These are phyloP conservation scores for Gossypium davidsonii DNA, from an alignment of 441 rosid species.

Conservation along the genomic window DNA sequence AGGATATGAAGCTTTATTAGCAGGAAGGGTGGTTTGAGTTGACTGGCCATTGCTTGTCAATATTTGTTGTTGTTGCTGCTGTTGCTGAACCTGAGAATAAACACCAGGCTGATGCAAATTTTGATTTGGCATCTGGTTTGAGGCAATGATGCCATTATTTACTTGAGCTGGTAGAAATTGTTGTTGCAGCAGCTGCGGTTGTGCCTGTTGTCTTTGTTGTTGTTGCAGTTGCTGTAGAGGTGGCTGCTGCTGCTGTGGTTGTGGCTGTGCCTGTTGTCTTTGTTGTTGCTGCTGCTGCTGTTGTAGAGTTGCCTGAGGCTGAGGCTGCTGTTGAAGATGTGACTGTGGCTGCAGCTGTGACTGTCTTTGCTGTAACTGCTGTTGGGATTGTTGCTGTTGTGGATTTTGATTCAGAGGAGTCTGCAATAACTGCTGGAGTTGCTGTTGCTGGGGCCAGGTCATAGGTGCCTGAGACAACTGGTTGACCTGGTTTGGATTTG, in stretches of 20 bases:
- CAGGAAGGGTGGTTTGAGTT: conserved; percentile 32
- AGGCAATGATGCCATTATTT: conserved; percentile 22
- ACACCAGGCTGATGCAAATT: conserved; percentile 41
- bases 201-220: conserved; percentile 20
- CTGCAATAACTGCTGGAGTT: conserved; percentile 62
- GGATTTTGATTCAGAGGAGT: conserved; percentile 50
- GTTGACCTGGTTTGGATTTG: conserved; percentile 41
- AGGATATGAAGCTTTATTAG: conserved; percentile 46
- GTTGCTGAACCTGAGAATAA: conserved; percentile 66
- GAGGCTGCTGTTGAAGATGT: conserved; percentile 19
- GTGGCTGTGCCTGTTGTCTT: conserved; percentile 18
- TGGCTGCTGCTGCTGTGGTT: conserved; percentile 23
- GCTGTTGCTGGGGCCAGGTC: conserved; percentile 84
- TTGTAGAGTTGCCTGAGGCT: conserved; percentile 11
- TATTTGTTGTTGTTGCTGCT: conserved; percentile 51
- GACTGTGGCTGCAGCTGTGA: conserved; percentile 11
- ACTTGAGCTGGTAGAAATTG: conserved; percentile 51
- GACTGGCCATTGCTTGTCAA: conserved; percentile 42
- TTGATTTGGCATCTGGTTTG: conserved; percentile 42
- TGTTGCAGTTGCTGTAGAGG: conserved; percentile 6
- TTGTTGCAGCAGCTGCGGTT: conserved; percentile 31
- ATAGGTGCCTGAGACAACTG: conserved; percentile 64
- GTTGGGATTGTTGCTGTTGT: conserved; percentile 13
- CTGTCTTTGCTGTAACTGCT: conserved; percentile 28
- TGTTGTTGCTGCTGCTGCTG: not conserved